Percentiles rank a stretch among this genome's conserved stretches.
Evolutionary conservation across 1,284 basidiomycete species (phyloP).

Genomic region (Ceraceosorus bombacis): DNA sequence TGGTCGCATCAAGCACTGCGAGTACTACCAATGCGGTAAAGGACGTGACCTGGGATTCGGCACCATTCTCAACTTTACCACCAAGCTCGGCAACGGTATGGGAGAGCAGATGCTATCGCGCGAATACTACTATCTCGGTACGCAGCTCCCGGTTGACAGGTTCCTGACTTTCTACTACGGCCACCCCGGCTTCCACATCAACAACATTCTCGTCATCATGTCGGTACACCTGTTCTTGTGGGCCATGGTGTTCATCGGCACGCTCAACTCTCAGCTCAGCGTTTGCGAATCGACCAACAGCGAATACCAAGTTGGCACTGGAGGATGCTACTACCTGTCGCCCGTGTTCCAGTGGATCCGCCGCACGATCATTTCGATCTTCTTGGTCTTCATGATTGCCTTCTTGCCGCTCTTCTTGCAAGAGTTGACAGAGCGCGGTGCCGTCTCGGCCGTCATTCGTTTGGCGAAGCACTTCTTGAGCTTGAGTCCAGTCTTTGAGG

Average conservation of each 20-base stretch:
- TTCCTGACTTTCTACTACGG: constrained; percentile 99
- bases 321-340: constrained; percentile 47
- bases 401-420: constrained; percentile 48
- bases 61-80: constrained; percentile 98
- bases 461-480: constrained; percentile 47
- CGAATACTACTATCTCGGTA: constrained; percentile 98
- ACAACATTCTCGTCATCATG: constrained; percentile 74
- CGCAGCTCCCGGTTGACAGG: constrained; percentile 94
- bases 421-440: constrained; percentile 47
- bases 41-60: constrained; percentile 98
- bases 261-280: constrained; percentile 43
- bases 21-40: constrained; percentile 95
- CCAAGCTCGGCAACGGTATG: constrained; percentile 99
- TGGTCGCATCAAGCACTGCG: constrained; percentile 95
- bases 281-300: constrained; percentile 43
- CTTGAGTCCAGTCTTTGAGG: constrained; percentile 47
- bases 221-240: constrained; percentile 48
- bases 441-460: constrained; percentile 44
- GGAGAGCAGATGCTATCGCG: constrained; percentile 98
- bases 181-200: constrained; percentile 99
- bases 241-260: constrained; percentile 47
- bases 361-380: constrained; percentile 48
- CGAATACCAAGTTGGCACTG: constrained; percentile 42
- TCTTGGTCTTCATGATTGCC: constrained; percentile 49
- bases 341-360: constrained; percentile 48